phyloP scores from a whole-genome alignment of 257 asterid species.

The Nicotiana otophora region DNA sequence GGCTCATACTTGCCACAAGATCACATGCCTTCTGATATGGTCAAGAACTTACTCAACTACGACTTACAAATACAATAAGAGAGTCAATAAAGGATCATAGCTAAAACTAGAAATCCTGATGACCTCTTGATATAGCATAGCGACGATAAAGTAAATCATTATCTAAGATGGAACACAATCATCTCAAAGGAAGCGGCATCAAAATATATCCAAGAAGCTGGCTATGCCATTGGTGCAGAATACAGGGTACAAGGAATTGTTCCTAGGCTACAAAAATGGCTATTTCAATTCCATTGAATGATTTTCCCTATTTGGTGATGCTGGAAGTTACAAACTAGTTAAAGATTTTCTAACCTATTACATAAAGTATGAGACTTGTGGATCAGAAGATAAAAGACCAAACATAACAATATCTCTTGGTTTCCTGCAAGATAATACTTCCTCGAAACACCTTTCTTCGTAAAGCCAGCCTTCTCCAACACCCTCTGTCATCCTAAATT shows the following conservation, averaged over 20 bases:
- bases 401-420: too few species aligned
- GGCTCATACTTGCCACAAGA: not conserved
- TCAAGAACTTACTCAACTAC: not conserved
- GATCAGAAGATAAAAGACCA: conserved; percentile 16
- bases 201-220: conserved; percentile 36
- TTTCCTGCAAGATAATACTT: conserved; percentile 1
- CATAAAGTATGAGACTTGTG: too few species aligned
- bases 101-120: conserved; percentile 23
- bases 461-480: conserved; percentile 69
- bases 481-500: conserved; percentile 69
- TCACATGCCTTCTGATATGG: not conserved
- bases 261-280: too few species aligned
- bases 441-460: conserved; percentile 61
- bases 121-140: conserved; percentile 55
- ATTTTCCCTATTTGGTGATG: too few species aligned
- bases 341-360: too few species aligned
- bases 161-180: conserved; percentile 52
- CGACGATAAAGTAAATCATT: conserved; percentile 46
- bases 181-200: conserved; percentile 46
- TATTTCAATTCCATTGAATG: too few species aligned
- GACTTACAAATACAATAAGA: not conserved
- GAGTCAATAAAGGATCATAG: not conserved
- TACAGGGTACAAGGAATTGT: too few species aligned
- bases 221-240: conserved; percentile 31
- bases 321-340: too few species aligned